These are phyloP conservation scores for Tephrocybe rancida DNA, from an alignment of 768 basidiomycete species.

Conservation along the genomic window DNA sequence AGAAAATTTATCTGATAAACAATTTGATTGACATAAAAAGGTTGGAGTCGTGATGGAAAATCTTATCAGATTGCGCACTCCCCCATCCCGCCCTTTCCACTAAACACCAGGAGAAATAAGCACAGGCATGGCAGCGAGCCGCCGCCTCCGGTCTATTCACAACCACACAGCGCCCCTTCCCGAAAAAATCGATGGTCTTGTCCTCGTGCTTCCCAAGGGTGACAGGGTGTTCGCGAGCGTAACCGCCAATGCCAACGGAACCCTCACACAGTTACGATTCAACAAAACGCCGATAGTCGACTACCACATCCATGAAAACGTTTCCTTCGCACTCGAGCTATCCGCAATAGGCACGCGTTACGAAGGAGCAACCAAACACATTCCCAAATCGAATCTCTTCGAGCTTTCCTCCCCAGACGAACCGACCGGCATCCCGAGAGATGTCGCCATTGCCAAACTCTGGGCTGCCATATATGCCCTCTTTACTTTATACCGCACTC, in stretches of 20 bases:
- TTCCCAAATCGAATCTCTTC: slow-evolving; percentile 29
- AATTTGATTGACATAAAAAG: neutral
- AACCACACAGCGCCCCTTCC: slow-evolving; percentile 20
- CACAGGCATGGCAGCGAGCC: slow-evolving; percentile 7
- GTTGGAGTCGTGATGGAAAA: neutral
- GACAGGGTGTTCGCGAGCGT: slow-evolving; percentile 20
- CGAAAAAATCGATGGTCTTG: slow-evolving; percentile 15
- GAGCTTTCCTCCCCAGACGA: slow-evolving; percentile 23
- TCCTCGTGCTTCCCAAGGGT: slow-evolving; percentile 31
- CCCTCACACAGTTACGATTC: slow-evolving; percentile 20
- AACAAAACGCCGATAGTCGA: slow-evolving; percentile 22
- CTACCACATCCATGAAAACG: slow-evolving; percentile 15
- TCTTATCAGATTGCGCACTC: slow-evolving; percentile 21
- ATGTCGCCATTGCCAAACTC: slow-evolving; percentile 29
- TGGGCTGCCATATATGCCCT: slow-evolving; percentile 46
- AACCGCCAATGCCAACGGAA: slow-evolving; percentile 8
- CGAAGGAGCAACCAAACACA: slow-evolving; percentile 28
- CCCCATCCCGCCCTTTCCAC: neutral
- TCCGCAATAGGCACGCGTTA: slow-evolving; percentile 29
- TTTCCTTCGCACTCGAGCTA: slow-evolving; percentile 24
- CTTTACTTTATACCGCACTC: slow-evolving; percentile 37
- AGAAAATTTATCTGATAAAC: slow-evolving; percentile 19
- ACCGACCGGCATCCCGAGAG: slow-evolving; percentile 14
- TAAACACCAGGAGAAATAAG: neutral
- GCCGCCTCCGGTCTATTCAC: slow-evolving; percentile 24